Evolutionary conservation across 139 green algal species (phyloP), one percentile per base, ranked within the genome.

Genomic region (Gonium pectorale): DNA sequence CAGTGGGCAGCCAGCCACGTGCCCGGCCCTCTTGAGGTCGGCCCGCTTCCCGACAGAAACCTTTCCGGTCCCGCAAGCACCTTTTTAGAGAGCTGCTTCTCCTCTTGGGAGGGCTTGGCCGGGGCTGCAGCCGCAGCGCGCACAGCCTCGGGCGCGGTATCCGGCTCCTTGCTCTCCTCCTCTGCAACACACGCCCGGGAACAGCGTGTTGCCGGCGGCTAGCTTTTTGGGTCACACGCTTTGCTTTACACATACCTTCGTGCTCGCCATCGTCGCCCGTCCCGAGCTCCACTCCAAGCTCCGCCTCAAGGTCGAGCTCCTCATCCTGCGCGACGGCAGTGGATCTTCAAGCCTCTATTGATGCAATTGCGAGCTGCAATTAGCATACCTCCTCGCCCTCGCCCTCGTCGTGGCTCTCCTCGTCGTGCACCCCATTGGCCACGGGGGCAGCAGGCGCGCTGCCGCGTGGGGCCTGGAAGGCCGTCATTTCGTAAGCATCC

Each of bases 81-180:
- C 91, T 94, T 94, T 74, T 94, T 94, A 17, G 88, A 92, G 29
- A 94, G 78, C 90, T 93, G 90, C 82, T 86, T 90, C 80, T 94
- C 91, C 83, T 93, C 86, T 35, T 66, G 74, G 38, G 80, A 54
- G 7, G 68, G 38, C 71, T 89, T 90, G 3, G 74, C 29, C 52
- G 78, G 41, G 8, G 83, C 29, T 73, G 77, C 80, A 1, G 86
- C 33, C n/a, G 73, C 66, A 46, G 88, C 51, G 44, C 66, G 46
- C 8, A 40, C n/a, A 37, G 73, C 56, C 3, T 21, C 63, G 3
- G 81, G 27, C 64, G 67, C 59, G n/a, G n/a, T n/a, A n/a, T n/a
- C n/a, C 3, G 43, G 38, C 44, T 83, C 46, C 31, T 74, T 66
- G n/a, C 26, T 26, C 35, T 86, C 81, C 38, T 87, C 81, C 56